These are phyloP conservation scores for Alternaria sp. DNA, from an alignment of 2,329 filamentous ascomycete species.

Conservation along the genomic window DNA sequence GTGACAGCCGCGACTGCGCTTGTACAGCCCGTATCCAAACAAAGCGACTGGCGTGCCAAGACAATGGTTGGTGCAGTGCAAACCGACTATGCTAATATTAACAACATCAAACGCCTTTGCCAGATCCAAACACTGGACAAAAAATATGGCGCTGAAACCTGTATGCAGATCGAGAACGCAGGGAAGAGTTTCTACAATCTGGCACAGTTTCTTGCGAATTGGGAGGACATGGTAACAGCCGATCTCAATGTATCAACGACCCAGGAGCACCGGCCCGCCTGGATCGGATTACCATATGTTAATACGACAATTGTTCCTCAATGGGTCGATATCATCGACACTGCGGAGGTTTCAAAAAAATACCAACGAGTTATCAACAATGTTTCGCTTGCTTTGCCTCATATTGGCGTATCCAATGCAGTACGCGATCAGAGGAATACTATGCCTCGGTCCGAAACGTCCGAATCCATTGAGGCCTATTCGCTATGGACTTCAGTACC, in stretches of 20 bases:
- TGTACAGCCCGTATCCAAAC: slow-evolving; percentile 73
- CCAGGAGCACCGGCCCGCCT: slow-evolving; percentile 62
- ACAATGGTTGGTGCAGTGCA: slow-evolving; percentile 48
- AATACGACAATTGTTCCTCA: slow-evolving; percentile 74
- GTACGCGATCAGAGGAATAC: slow-evolving; percentile 67
- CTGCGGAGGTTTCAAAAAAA: slow-evolving; percentile 59
- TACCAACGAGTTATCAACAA: slow-evolving; percentile 73
- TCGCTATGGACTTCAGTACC: slow-evolving; percentile 72
- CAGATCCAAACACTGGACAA: too few relatives aligned
- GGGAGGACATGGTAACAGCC: too few relatives aligned
- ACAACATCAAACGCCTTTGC: too few relatives aligned
- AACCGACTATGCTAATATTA: too few relatives aligned
- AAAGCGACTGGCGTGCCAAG: slow-evolving; percentile 59
- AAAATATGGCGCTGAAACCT: too few relatives aligned
- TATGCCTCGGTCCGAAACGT: slow-evolving; percentile 70
- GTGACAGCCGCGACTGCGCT: slow-evolving; percentile 77
- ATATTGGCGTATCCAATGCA: slow-evolving; percentile 72
- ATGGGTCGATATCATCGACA: slow-evolving; percentile 71
- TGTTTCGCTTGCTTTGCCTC: slow-evolving; percentile 78
- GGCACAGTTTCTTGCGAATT: too few relatives aligned
- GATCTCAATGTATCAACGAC: too few relatives aligned
- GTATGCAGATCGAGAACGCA: too few relatives aligned
- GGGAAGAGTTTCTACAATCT: too few relatives aligned
- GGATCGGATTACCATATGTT: slow-evolving; percentile 70
- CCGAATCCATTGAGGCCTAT: slow-evolving; percentile 72